Base-by-base conservation (phyloP, 805 yeast genomes). In the Wickerhamomyces silvicola region DNA sequence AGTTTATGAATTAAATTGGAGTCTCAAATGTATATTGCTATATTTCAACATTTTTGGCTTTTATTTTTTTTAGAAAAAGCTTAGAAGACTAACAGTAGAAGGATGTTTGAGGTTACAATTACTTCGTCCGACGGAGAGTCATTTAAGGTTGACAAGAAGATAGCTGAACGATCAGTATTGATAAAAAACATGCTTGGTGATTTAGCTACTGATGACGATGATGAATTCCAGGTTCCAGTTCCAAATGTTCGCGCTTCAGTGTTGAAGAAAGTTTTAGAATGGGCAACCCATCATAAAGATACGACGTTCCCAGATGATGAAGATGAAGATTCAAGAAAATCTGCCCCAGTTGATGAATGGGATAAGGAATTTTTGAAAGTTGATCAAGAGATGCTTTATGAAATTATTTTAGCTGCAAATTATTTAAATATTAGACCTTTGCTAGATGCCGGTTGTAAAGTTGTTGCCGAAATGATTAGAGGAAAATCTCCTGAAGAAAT, bases 331-430 rank as follows among this genome's bases (percentile, higher is more conserved):
- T 73, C 84, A 16, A 77, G 82, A 56, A 84, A 83, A 54, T 71
- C 90, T n/a, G 86, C 87, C 2, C 96, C 95, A 4, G 86, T 90
- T 31, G 90, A 82, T 40, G 87, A 87, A 28, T 90, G 97, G 97
- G 97, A 90, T 61, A 83, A 84, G 57, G 85, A 83, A 57, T 90
- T 88, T 57, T 71, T 90, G 48, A 83, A 84, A 53, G 96, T 90
- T 23, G 97, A 90, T 60, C 97, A 81, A 53, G 90, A 81, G 46
- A 81, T 81, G 88, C 66, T 81, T 36, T 81, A 81, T 45, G 92
- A 81, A 50, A 81, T 81, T 50, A 79, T 81, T 36, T 61, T 78
- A 36, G 90, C 90, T n/a, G 85, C 90, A 13, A 81, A 81, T 56
- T 81, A 80, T 53, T 61, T 81, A 50, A 81, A 81, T 53, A 81